Base-by-base conservation (phyloP, 768 basidiomycete genomes). In the Amanita rubescens region DNA sequence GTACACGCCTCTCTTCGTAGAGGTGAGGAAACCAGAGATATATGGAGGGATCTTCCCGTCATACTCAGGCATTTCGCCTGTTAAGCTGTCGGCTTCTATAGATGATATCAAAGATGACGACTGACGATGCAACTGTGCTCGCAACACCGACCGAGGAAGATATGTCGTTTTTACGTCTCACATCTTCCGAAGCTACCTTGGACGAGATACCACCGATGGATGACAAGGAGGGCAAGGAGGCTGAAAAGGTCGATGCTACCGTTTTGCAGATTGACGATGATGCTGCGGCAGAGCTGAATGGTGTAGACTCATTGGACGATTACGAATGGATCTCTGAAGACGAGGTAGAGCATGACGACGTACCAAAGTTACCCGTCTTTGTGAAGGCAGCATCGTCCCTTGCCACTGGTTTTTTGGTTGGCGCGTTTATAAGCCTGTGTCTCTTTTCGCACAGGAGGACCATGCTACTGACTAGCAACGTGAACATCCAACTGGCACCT, bases 361-460 rank as follows among this genome's bases (percentile, higher is more conserved):
- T 61, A 50, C 49, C 58, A 57, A 49, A 46, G 37, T 33, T 62
- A 57, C 43, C 53, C 63, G 34, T 62, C 59, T 58, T 65, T 65
- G 32, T 58, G 37, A 58, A 65, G 55, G 69, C 72, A 43, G 74
- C 75, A 49, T 77, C 77, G 45, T 75, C 72, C 60, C 64, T 78
- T 49, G 63, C 79, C 75, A 53, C 79, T 20, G 80, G 80, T 51
- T 74, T 81, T 58, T 67, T 82, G 32, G 66, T 81, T 43, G 81
- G 81, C 39, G 73, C 80, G 22, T 76, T 80, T 58, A 69, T 81
- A 59, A 75, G 81, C 17, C 67, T 82, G 27, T 80, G 72, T 47
- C 58, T 55, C 19, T 55, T 55, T 14, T 53, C 51, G 14, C 54
- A 55, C 27, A 43, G 47, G 20, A 34, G 54, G 17, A 47, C 45